phyloP scores from a whole-genome alignment of 352 stramenopile species.

The Globisporangium viniferum region DNA sequence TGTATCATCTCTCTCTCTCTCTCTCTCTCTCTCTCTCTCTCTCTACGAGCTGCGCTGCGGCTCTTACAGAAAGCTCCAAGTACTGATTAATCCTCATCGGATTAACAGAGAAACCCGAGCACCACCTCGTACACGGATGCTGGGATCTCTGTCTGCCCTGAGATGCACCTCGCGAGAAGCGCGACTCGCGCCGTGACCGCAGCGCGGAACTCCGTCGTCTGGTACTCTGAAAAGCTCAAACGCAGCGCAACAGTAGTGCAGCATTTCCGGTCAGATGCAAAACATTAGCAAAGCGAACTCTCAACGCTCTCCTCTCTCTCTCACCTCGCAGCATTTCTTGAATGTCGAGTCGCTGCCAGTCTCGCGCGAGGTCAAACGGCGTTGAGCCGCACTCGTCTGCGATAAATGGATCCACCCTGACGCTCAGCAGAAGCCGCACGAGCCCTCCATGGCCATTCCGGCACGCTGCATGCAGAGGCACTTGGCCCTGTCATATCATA shows the following conservation, averaged over 20 bases:
- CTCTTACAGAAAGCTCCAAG: no score
- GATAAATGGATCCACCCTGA: slow-evolving; percentile 36
- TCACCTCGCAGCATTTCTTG: slow-evolving; percentile 35
- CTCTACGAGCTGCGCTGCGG: no score
- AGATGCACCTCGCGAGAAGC: slow-evolving; percentile 4
- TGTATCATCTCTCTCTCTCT: no score
- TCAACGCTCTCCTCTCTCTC: neutral
- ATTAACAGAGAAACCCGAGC: slow-evolving; percentile 13
- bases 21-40: no score
- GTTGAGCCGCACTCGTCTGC: slow-evolving; percentile 47
- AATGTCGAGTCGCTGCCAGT: slow-evolving; percentile 58
- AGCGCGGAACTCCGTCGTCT: slow-evolving; percentile 7
- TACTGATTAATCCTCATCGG: neutral
- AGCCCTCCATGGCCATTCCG: slow-evolving; percentile 50
- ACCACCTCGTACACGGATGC: slow-evolving; percentile 10
- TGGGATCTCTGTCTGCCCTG: slow-evolving; percentile 5
- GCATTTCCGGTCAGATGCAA: neutral
- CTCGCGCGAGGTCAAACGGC: slow-evolving; percentile 48
- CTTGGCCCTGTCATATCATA: slow-evolving; percentile 31
- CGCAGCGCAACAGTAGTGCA: neutral
- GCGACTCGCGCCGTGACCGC: neutral
- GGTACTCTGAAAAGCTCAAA: slow-evolving; percentile 11
- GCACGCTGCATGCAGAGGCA: slow-evolving; percentile 52
- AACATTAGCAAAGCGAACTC: neutral
- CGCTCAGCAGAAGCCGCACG: slow-evolving; percentile 36